Evolutionary conservation across 306 rosid genomes (phyloP).

Genomic region (Vicia villosa): DNA sequence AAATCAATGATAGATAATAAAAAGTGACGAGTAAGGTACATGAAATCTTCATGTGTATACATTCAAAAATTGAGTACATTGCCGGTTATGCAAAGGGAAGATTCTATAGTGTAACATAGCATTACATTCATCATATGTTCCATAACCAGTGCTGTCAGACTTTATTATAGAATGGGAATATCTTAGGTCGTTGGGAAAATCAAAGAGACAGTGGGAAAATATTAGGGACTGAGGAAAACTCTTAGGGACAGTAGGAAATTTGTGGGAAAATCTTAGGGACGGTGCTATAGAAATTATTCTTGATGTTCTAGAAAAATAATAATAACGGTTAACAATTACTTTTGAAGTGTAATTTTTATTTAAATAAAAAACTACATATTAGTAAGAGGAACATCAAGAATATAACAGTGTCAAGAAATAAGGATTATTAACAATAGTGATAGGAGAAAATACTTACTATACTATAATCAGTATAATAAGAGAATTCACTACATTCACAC

Average conservation of each 20-base stretch:
- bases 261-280: too few relatives aligned
- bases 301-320: not conserved
- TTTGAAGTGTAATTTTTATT: not conserved
- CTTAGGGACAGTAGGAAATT: too few relatives aligned
- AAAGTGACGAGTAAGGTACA: too few relatives aligned
- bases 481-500: too few relatives aligned
- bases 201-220: not conserved
- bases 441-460: not conserved
- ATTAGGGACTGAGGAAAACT: too few relatives aligned
- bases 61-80: too few relatives aligned
- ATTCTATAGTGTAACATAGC: too few relatives aligned
- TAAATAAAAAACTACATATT: not conserved
- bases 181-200: not conserved
- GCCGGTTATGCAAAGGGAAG: too few relatives aligned
- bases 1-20: too few relatives aligned
- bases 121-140: not conserved
- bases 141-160: too few relatives aligned
- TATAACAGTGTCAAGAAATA: not conserved
- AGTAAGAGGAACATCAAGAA: not conserved
- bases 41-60: too few relatives aligned
- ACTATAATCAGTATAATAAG: too few relatives aligned
- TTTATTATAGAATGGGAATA: not conserved
- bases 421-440: not conserved
- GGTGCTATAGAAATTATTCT: not conserved
- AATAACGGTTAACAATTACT: not conserved